Evolutionary conservation across 2,329 filamentous ascomycete genomes (phyloP).

Genomic region (Colletotrichum sp.): DNA sequence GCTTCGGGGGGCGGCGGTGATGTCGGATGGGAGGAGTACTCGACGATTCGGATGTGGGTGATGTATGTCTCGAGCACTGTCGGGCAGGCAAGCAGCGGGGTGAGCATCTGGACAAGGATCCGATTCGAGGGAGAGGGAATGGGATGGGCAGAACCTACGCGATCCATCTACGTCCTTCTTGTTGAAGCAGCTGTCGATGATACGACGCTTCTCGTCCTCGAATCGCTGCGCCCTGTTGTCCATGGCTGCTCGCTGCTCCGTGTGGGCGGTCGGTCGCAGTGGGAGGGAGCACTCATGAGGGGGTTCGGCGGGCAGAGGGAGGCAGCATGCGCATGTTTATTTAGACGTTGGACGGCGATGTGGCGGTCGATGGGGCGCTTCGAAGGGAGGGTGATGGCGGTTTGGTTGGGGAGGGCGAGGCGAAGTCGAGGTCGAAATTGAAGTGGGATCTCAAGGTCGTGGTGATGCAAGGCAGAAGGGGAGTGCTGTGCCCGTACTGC

Average conservation of each 20-base stretch:
- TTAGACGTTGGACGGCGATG: neutral
- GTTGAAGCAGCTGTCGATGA: constrained; percentile 92
- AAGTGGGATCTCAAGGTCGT: constrained; percentile 14
- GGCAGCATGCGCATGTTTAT: constrained; percentile 14
- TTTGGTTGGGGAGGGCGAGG: neutral
- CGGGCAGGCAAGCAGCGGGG: neutral
- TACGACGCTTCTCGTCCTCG: constrained; percentile 94
- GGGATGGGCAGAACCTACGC: constrained; percentile 59
- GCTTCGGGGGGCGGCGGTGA: constrained; percentile 82
- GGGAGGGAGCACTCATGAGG: constrained; percentile 17
- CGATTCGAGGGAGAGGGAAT: neutral
- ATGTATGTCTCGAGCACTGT: constrained; percentile 92
- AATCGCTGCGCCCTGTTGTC: constrained; percentile 75
- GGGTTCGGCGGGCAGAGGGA: neutral
- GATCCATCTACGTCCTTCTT: constrained; percentile 89
- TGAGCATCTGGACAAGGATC: neutral
- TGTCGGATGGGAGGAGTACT: constrained; percentile 85
- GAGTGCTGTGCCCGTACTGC: constrained; percentile 1
- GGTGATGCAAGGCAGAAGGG: constrained; percentile 20
- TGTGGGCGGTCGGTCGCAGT: constrained; percentile 17
- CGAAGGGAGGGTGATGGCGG: neutral
- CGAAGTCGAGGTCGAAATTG: neutral
- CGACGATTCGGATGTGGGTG: constrained; percentile 90
- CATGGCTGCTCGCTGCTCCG: constrained; percentile 23
- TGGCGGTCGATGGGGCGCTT: neutral